phyloP scores from a whole-genome alignment of 129 eudicot species.

The Ambrosia trifida region DNA sequence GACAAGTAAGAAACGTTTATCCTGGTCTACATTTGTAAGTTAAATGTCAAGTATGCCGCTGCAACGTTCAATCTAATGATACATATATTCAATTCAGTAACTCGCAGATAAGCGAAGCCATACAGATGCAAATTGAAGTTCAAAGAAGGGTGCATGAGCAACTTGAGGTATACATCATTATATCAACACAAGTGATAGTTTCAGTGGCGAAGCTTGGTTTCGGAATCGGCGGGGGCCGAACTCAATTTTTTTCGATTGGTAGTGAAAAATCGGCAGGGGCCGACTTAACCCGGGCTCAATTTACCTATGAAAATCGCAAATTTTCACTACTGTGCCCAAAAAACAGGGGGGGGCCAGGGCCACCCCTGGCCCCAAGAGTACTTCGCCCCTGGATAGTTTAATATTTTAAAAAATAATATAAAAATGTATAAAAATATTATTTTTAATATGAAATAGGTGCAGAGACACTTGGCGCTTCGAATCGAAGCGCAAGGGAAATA shows the following conservation, averaged over 20 bases:
- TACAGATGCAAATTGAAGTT: slow-evolving; percentile 97
- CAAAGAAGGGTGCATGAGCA: slow-evolving; percentile 91
- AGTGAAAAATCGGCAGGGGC: too few species aligned
- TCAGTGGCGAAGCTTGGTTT: too few species aligned
- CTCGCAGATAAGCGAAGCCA: slow-evolving; percentile 75
- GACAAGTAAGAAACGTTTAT: slow-evolving; percentile 55
- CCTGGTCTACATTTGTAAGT: slow-evolving; percentile 1
- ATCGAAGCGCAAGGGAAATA: slow-evolving; percentile 99
- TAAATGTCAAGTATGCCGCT: neutral
- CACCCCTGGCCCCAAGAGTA: too few species aligned
- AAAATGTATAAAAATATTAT: neutral
- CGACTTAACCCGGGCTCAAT: too few species aligned
- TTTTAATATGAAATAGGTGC: slow-evolving; percentile 60
- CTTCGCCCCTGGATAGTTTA: too few species aligned
- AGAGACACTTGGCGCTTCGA: slow-evolving; percentile 83
- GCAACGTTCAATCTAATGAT: slow-evolving; percentile 23
- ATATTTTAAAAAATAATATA: neutral
- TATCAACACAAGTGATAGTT: neutral
- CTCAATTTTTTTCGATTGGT: too few species aligned
- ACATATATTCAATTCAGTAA: slow-evolving; percentile 49
- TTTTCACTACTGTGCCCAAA: too few species aligned
- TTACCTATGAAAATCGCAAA: too few species aligned
- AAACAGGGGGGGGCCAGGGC: too few species aligned
- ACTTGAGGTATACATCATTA: slow-evolving; percentile 34
- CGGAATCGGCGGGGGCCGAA: too few species aligned